Evolutionary conservation across 1,284 basidiomycete species (phyloP), one percentile per base, ranked within the genome.

Genomic region (Marasmius fiardii): DNA sequence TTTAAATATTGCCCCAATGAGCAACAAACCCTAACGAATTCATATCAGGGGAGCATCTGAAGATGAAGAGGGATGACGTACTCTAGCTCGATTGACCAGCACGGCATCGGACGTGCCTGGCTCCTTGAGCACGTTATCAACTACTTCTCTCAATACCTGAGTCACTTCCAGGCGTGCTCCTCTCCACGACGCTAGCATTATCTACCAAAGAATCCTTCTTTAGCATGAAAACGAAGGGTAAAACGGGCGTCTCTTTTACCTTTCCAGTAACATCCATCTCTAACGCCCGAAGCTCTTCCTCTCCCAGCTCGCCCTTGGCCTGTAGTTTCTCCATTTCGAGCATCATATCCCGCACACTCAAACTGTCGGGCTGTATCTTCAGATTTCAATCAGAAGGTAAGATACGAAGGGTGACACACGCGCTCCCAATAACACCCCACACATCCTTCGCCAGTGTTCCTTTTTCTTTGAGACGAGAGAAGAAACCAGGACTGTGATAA

Each of bases 191-290:
- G 94, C 94, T 31, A 97, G 82, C 72, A 98, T 82, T 69, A 96
- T 93, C 88, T 91, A 58, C 8, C 31, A 24, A 47, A 8, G 41
- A 59, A 31, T 8, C 20, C 16, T 20, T 33, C 37, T 55, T 24
- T 57, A 55, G 39, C 18, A 43, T 41, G 49, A 57, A 21, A 55
- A 24, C 31, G 34, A 34, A 7, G 53, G 53, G 33, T 24, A 35
- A n/a, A 31, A 57, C 7, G n/a, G 26, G 10, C 24, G 43, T 28
- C 44, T 26, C 14, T 49, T 64, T 26, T 58, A 88, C 85, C 77
- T 95, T 98, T 58, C 93, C 93, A 16, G 93, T 96, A 64, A 99
- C 83, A 65, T 99, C 97, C 78, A 92, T 88, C 69, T 98, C 96
- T 45, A 99, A 73, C 18, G 90, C 89, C 56, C 88, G 82, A 20